Conservation (phyloP, 805 yeast species). For the Zygoascus flipseniorum region DNA sequence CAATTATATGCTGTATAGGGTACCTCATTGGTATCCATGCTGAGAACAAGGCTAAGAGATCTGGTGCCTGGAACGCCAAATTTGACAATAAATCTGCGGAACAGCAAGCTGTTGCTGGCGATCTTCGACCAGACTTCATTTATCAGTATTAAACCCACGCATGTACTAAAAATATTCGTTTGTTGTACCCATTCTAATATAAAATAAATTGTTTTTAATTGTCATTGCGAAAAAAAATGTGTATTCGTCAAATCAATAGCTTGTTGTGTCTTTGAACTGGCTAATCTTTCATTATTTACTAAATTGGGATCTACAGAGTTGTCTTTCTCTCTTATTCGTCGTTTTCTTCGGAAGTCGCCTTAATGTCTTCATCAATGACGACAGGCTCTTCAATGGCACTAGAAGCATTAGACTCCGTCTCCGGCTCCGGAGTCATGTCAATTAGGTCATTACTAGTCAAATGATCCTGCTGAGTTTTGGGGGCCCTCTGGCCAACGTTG, state of each 20-base stretch:
- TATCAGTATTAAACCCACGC: conserved; percentile 21
- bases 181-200: too few relatives aligned
- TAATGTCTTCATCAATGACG: conserved; percentile 3
- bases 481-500: conserved; percentile 19
- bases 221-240: too few relatives aligned
- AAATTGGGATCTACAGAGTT: too few relatives aligned
- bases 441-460: conserved; percentile 29
- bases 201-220: too few relatives aligned
- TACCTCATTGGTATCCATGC: conserved; percentile 30
- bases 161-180: too few relatives aligned
- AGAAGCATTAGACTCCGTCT: not conserved
- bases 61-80: conserved; percentile 18
- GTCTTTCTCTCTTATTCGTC: not conserved
- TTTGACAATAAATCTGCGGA: conserved; percentile 18
- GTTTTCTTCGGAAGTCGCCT: not conserved
- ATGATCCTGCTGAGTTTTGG: conserved; percentile 9
- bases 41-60: conserved; percentile 23
- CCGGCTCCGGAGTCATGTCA: conserved; percentile 28
- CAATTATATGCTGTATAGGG: conserved; percentile 29
- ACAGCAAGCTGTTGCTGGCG: conserved; percentile 24
- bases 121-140: conserved; percentile 24
- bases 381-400: not conserved
- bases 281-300: too few relatives aligned
- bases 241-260: too few relatives aligned
- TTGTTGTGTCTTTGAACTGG: too few relatives aligned